A percentile compares a stretch with the other conserved stretches of the same genome.
Conservation (phyloP, 306 rosid species). For the Cyamopsis tetragonoloba region DNA sequence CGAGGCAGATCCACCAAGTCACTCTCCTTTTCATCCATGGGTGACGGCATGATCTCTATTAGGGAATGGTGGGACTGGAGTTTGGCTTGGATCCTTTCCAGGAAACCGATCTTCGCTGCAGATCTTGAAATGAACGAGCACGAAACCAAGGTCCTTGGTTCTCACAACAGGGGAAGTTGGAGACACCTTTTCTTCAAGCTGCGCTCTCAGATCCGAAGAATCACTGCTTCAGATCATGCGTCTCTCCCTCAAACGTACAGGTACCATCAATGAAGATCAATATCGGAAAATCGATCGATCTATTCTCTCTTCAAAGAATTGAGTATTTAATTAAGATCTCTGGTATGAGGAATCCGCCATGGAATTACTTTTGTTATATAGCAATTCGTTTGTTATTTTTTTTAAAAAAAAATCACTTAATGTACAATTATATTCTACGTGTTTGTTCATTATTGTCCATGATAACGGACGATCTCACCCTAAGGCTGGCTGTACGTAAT, state of each 20-base stretch:
- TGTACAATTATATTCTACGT: slow-evolving; percentile 25
- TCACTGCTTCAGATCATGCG: slow-evolving; percentile 43
- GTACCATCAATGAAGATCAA: slow-evolving; percentile 23
- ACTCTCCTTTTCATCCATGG: slow-evolving; percentile 58
- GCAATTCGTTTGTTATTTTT: slow-evolving; percentile 26
- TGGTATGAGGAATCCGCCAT: neutral
- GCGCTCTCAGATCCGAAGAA: slow-evolving; percentile 60
- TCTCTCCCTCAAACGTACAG: slow-evolving; percentile 75
- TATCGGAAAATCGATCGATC: neutral
- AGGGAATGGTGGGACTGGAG: slow-evolving; percentile 79
- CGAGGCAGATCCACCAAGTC: slow-evolving; percentile 75
- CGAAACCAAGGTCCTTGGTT: slow-evolving; percentile 62
- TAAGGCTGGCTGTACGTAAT: neutral
- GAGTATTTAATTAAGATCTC: neutral
- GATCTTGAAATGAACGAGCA: slow-evolving; percentile 91
- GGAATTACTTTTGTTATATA: neutral
- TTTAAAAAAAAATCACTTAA: neutral
- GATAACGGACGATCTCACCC: neutral
- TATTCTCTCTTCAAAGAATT: neutral
- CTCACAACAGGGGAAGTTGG: slow-evolving; percentile 61
- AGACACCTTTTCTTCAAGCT: slow-evolving; percentile 64
- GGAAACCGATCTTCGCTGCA: slow-evolving; percentile 58
- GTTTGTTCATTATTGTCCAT: neutral
- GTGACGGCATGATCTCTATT: slow-evolving; percentile 60
- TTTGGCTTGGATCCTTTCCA: slow-evolving; percentile 73